phyloP scores from a whole-genome alignment of 176 grass and related monocot genomes.

The Musa schizocarpa region DNA sequence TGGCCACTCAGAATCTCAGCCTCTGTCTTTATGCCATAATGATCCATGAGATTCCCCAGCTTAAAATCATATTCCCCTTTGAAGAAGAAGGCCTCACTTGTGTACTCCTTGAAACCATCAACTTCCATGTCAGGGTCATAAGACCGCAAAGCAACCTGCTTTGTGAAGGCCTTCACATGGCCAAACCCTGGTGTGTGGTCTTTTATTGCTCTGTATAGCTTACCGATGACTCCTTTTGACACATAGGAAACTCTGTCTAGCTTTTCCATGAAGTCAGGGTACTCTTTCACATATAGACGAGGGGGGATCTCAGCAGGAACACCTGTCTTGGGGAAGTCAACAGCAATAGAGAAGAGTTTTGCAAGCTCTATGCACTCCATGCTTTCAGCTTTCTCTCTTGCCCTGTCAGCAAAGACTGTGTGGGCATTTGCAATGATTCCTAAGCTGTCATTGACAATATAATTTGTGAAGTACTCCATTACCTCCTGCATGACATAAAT shows the following conservation, averaged over 20 bases:
- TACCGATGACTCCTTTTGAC: slow-evolving; percentile 63
- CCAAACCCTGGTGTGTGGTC: slow-evolving; percentile 28
- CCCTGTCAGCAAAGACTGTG: slow-evolving; percentile 60
- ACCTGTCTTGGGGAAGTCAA: slow-evolving; percentile 93
- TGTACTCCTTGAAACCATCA: slow-evolving; percentile 46
- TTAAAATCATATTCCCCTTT: slow-evolving; percentile 91
- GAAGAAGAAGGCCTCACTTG: slow-evolving; percentile 34
- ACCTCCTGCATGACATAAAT: slow-evolving; percentile 45
- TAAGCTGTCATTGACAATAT: slow-evolving; percentile 88
- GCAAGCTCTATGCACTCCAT: slow-evolving; percentile 43
- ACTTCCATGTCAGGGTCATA: slow-evolving; percentile 80
- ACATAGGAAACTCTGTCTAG: slow-evolving; percentile 47
- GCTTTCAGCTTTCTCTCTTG: slow-evolving; percentile 39
- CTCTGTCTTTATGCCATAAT: slow-evolving; percentile 87
- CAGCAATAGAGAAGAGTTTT: slow-evolving; percentile 67
- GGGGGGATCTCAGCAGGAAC: slow-evolving; percentile 54
- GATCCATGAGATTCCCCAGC: slow-evolving; percentile 76
- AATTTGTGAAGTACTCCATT: slow-evolving; percentile 65
- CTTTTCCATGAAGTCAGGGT: slow-evolving; percentile 98
- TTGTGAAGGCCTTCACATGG: slow-evolving; percentile 43
- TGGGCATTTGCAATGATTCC: slow-evolving; percentile 85
- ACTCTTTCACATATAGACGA: slow-evolving; percentile 51
- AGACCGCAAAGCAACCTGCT: slow-evolving; percentile 42
- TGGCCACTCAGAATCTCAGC: slow-evolving; percentile 77
- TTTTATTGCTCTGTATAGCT: slow-evolving; percentile 79